Evolutionary conservation across 2,329 filamentous ascomycete genomes (phyloP).

Genomic region (Aspergillus sp.): DNA sequence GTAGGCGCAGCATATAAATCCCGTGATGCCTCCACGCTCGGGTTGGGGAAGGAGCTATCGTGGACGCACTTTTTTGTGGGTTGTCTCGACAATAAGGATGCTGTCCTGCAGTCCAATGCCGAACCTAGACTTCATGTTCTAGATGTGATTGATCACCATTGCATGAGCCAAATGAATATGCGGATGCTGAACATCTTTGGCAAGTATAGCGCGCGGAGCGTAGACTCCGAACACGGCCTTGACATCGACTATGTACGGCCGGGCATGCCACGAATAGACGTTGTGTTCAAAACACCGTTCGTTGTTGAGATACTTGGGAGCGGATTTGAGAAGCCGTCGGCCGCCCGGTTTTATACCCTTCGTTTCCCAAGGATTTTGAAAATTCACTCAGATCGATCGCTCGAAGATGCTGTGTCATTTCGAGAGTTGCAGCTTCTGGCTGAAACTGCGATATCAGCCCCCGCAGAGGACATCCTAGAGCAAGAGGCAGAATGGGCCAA

Average conservation of each 20-base stretch:
- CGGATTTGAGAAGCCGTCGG: constrained; percentile 71
- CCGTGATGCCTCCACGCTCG: constrained; percentile 57
- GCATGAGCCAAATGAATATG: constrained; percentile 54
- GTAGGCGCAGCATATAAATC: constrained; percentile 73
- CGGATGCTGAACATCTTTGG: constrained; percentile 51
- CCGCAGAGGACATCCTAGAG: constrained; percentile 56
- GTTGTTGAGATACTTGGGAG: constrained; percentile 80
- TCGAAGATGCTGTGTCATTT: constrained; percentile 67
- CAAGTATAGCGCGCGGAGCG: constrained; percentile 45
- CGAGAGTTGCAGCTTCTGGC: constrained; percentile 69
- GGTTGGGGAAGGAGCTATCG: constrained; percentile 53
- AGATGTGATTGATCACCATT: constrained; percentile 56
- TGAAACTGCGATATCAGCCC: constrained; percentile 52
- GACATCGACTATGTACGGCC: constrained; percentile 49
- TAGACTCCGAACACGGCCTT: constrained; percentile 38
- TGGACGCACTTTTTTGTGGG: constrained; percentile 83
- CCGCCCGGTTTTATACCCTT: constrained; percentile 69
- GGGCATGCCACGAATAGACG: constrained; percentile 34
- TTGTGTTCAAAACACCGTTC: constrained; percentile 67
- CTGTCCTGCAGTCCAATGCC: constrained; percentile 50
- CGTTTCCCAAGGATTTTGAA: constrained; percentile 76
- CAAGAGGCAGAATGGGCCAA: constrained; percentile 63
- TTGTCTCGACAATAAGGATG: constrained; percentile 69
- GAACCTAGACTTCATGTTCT: constrained; percentile 67
- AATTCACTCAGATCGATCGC: constrained; percentile 73